Base-by-base conservation (phyloP, 2,329 filamentous ascomycete genomes). In the Blastomyces emzantsi region DNA sequence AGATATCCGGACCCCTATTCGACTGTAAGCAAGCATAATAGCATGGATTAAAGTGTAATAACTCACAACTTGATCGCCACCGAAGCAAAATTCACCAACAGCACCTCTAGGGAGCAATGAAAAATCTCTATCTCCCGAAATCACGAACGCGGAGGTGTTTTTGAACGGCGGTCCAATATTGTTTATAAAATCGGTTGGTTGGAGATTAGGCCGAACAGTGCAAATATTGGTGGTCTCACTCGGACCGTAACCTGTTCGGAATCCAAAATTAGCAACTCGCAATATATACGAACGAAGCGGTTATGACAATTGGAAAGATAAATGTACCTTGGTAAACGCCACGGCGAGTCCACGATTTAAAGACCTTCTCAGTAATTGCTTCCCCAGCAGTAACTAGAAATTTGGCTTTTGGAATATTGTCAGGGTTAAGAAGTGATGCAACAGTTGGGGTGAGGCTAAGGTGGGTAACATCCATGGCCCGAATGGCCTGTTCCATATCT, bases 171-270 rank as follows among this genome's bases (percentile, higher is more conserved):
- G 81, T 0, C 92, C 92, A n/a, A 96, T 85, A 68, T 92, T 92
- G 65, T 87, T 87, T 60, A 90, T 84, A 25, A 82, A 76, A 69
- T 92, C 85, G 0, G 78, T 75, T 0, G 69, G 67, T 0, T 77
- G 74, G 72, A 93, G 86, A 49, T 82, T 80, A 8, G 80, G 74
- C 65, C 87, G 87, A 9, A 93, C 83, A 0, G 89, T 91, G 75
- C 90, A 95, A 25, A 96, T 92, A 67, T 96, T 95, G 1, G 90
- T 95, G 0, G 89, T 91, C 73, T 95, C 92, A 0, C 89, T 90
- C 0, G 91, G 90, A 0, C 90, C 90, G 66, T 96, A 96, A 0
- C 87, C 78, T 80, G 39, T 19, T n/a, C 51, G 62, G 62, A 25
- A 61, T 43, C 68, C 36, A 68, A 64, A 19, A 25, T 51, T 1